These are phyloP conservation scores for Crithidia expoeki DNA, from an alignment of 208 protist genomes.

Conservation along the genomic window DNA sequence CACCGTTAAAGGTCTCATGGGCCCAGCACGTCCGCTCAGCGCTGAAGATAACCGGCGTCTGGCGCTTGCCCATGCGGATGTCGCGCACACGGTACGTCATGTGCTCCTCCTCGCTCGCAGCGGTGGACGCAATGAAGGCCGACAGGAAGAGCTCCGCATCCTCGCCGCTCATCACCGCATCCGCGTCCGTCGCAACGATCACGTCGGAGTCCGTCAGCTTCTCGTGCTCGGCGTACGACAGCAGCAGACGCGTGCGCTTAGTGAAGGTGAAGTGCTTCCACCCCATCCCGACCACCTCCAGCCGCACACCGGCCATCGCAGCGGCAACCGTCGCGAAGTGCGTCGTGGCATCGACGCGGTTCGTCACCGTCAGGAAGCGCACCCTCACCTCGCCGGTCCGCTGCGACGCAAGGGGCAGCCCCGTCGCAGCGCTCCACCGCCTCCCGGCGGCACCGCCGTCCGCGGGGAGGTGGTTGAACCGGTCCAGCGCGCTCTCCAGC, in stretches of 20 bases:
- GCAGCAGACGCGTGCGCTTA: neutral
- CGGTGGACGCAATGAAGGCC: conserved; percentile 1
- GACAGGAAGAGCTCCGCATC: neutral
- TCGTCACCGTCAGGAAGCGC: conserved; percentile 1
- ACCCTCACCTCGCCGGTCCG: neutral
- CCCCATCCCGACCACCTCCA: neutral
- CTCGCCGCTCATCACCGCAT: conserved; percentile 6
- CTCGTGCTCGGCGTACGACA: conserved; percentile 3
- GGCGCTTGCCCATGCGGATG: conserved; percentile 5
- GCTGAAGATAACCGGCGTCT: conserved; percentile 2
- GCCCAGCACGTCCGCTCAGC: neutral
- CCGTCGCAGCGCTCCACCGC: conserved; percentile 10
- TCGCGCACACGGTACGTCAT: conserved; percentile 3
- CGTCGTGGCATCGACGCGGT: neutral
- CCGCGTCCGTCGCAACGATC: conserved; percentile 2
- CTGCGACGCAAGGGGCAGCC: neutral
- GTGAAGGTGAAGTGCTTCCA: conserved; percentile 3
- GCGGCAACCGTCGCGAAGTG: neutral
- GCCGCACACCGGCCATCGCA: neutral
- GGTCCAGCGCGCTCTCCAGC: neutral
- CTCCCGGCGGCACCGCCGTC: neutral
- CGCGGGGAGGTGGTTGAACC: neutral
- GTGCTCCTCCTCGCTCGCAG: neutral
- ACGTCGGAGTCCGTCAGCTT: neutral
- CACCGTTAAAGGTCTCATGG: neutral